Percentiles rank a stretch among this genome's conserved stretches.
These are phyloP conservation scores for Tolypocladium album DNA, from an alignment of 2,329 filamentous ascomycete genomes.

Conservation along the genomic window DNA sequence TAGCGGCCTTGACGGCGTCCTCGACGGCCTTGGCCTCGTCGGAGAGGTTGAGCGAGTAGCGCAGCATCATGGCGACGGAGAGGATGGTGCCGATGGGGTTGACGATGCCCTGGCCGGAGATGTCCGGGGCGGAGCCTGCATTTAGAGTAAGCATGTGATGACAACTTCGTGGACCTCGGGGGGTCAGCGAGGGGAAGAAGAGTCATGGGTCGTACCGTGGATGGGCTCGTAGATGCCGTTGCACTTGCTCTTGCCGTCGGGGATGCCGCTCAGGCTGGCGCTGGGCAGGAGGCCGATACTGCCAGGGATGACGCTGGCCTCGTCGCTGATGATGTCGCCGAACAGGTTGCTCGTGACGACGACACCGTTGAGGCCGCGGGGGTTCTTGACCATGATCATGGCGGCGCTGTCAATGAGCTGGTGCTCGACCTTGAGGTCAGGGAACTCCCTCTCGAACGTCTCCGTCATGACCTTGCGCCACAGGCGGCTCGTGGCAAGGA, in stretches of 20 bases:
- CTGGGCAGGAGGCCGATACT: conserved; percentile 81
- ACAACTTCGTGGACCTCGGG: neutral
- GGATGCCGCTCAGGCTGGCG: conserved; percentile 76
- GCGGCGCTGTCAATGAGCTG: conserved; percentile 95
- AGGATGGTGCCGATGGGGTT: conserved; percentile 78
- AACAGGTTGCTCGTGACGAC: conserved; percentile 91
- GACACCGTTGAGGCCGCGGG: conserved; percentile 75
- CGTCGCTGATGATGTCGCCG: conserved; percentile 91
- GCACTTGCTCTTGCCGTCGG: conserved; percentile 72
- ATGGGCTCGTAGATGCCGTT: conserved; percentile 98
- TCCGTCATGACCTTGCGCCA: conserved; percentile 84
- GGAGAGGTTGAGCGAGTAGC: conserved; percentile 77
- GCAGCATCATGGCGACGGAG: conserved; percentile 90
- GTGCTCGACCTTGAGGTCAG: conserved; percentile 71
- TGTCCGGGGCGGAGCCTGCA: conserved; percentile 78
- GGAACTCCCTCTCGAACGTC: conserved; percentile 81
- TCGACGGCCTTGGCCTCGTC: conserved; percentile 71
- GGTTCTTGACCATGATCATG: conserved; percentile 96
- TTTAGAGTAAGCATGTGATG: conserved; percentile 1
- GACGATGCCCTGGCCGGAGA: conserved; percentile 82
- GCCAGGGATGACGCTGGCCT: conserved; percentile 89
- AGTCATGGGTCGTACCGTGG: conserved; percentile 51
- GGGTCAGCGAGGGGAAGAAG: neutral
- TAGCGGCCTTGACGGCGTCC: conserved; percentile 65
- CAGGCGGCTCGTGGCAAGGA: conserved; percentile 77